phyloP scores from a whole-genome alignment of 2,329 filamentous ascomycete species.

The Aureobasidium sp. region DNA sequence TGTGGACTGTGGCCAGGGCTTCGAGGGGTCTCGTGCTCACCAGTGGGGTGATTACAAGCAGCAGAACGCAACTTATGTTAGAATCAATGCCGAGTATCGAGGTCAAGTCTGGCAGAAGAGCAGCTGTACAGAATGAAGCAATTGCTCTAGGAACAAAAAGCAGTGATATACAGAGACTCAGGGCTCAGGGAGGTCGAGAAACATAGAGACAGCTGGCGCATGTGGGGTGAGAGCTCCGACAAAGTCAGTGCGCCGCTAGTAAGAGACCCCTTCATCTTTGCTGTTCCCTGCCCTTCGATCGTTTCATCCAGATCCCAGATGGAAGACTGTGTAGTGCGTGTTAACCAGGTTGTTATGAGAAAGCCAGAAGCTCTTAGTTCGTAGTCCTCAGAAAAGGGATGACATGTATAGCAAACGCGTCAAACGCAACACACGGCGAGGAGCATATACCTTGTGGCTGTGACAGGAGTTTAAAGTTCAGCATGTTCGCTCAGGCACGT shows the following conservation, averaged over 20 bases:
- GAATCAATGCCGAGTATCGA: neutral
- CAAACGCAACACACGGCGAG: neutral
- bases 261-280: neutral
- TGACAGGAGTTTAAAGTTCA: neutral
- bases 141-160: neutral
- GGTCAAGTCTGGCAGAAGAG: neutral
- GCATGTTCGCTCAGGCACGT: neutral
- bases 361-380: too few species aligned
- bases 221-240: slow-evolving; percentile 8
- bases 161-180: neutral
- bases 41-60: neutral
- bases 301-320: neutral
- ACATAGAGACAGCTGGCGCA: slow-evolving; percentile 2
- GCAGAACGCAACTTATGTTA: neutral
- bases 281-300: neutral
- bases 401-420: neutral
- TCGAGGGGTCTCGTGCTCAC: slow-evolving; percentile 11
- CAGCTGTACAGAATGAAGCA: neutral
- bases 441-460: too few species aligned
- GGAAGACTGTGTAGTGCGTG: too few species aligned
- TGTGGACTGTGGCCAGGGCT: neutral
- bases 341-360: too few species aligned
- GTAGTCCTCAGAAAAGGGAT: neutral
- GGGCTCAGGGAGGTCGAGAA: slow-evolving; percentile 2
- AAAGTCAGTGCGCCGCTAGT: slow-evolving; percentile 9